Conservation (phyloP, 306 rosid species). For the barrel medic (Medicago truncatula) region MtrunA17r5.0-ANR NC_053049.1:34593501-34594000, state of each 20-base stretch:
- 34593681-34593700: constrained; percentile 66
- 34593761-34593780: not conserved
- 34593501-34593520: not conserved
- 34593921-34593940: constrained; percentile 60
- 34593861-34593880: not conserved
- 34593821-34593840: not conserved
- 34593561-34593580: not conserved
- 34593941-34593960: constrained; percentile 53
- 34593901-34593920: constrained; percentile 48
- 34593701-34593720: constrained; percentile 10
- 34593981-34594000: constrained; percentile 68
- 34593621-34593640: constrained; percentile 68
- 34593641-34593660: constrained; percentile 65
- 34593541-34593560: not conserved
- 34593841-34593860: not conserved
- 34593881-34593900: not conserved
- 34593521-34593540: no score
- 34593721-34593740: not conserved
- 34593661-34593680: constrained; percentile 38
- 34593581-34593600: not conserved
- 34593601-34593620: constrained; percentile 94
- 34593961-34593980: constrained; percentile 48
- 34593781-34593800: not conserved
- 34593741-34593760: not conserved
- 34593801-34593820: not conserved